A percentile compares a stretch with the other conserved stretches of the same genome.
These are phyloP conservation scores for Penicillium fimorum DNA, from an alignment of 495 filamentous ascomycete genomes.

Conservation along the genomic window DNA sequence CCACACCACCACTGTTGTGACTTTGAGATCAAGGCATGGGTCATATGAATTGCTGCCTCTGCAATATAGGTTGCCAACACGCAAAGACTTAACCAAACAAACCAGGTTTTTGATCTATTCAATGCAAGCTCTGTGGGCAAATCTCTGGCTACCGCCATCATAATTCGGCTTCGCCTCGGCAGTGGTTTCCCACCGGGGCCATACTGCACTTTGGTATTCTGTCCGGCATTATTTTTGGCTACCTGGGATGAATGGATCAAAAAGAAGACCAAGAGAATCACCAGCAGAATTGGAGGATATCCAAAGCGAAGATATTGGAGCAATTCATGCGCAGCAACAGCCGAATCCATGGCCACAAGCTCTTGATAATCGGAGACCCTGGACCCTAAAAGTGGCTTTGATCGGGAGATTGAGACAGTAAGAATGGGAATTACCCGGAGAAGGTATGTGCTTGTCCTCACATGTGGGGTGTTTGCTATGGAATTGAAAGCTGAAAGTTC, in stretches of 20 bases:
- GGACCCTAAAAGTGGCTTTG: background rate
- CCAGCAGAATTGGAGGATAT: background rate
- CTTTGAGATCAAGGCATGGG: conserved; percentile 62
- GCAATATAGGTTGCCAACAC: conserved; percentile 67
- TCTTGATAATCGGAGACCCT: background rate
- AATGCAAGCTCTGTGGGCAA: background rate
- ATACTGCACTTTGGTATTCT: background rate
- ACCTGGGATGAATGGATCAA: background rate
- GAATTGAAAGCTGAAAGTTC: background rate
- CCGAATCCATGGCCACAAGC: background rate
- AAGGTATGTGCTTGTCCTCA: background rate
- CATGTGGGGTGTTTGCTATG: background rate
- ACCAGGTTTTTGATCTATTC: conserved; percentile 49
- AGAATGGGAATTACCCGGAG: background rate
- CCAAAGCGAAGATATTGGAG: background rate
- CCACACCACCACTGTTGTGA: conserved; percentile 83
- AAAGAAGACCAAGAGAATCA: background rate
- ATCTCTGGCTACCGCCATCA: background rate
- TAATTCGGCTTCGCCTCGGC: conserved; percentile 8
- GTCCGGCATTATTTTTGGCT: background rate
- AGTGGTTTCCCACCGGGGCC: conserved; percentile 8
- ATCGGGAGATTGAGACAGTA: background rate
- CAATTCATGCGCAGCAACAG: background rate
- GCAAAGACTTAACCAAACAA: conserved; percentile 65
- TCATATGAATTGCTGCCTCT: conserved; percentile 66